These are phyloP conservation scores for Schwanniomyces yamadae DNA, from an alignment of 805 yeast genomes.

Conservation along the genomic window DNA sequence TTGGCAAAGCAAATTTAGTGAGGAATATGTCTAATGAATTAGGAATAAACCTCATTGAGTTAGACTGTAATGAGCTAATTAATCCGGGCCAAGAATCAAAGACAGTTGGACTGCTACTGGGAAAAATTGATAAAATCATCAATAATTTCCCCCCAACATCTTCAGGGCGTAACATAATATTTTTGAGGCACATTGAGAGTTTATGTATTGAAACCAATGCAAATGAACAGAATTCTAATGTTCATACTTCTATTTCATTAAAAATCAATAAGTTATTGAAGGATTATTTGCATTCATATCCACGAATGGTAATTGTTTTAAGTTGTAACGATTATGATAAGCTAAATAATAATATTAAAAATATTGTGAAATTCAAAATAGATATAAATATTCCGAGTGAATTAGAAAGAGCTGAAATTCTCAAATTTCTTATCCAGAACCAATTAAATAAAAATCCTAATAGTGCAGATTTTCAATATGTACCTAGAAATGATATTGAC, in stretches of 20 bases:
- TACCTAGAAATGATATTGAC: conserved; percentile 47
- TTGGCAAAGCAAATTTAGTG: conserved; percentile 74
- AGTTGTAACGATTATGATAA: conserved; percentile 73
- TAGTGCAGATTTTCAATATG: conserved; percentile 1
- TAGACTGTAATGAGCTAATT: conserved; percentile 68
- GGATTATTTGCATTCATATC: conserved; percentile 45
- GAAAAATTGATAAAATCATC: conserved; percentile 67
- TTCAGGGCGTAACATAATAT: conserved; percentile 41
- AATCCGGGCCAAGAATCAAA: conserved; percentile 74
- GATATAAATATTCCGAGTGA: conserved; percentile 78
- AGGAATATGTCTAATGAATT: conserved; percentile 51
- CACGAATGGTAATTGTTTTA: conserved; percentile 49
- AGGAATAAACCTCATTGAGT: conserved; percentile 64
- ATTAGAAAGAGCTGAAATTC: conserved; percentile 63
- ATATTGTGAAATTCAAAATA: conserved; percentile 73
- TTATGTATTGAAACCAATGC: conserved; percentile 67
- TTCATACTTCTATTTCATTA: conserved; percentile 45
- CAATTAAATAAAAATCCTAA: conserved; percentile 3
- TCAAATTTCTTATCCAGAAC: conserved; percentile 45
- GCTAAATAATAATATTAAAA: conserved; percentile 63
- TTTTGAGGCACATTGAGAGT: conserved; percentile 71
- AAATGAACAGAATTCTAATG: conserved; percentile 44
- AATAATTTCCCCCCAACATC: conserved; percentile 15
- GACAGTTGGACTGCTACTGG: conserved; percentile 73
- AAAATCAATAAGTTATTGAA: conserved; percentile 58